Evolutionary conservation across 2,329 filamentous ascomycete genomes (phyloP).

Genomic region (Neofusicoccum laricinum): DNA sequence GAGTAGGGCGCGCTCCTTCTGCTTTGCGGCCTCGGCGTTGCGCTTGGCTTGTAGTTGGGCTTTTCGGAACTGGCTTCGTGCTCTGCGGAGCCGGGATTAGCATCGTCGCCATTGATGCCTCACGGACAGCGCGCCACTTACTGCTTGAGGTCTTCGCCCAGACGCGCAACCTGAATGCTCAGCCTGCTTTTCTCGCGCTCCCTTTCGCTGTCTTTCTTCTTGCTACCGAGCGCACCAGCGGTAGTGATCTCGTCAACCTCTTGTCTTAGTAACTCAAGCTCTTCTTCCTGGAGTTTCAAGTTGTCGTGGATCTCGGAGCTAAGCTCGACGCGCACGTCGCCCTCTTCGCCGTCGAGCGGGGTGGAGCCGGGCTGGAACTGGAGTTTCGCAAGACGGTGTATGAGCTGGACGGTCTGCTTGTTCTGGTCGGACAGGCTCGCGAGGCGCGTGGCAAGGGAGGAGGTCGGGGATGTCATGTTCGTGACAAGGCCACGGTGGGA

Average conservation of each 20-base stretch:
- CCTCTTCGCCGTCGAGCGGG: constrained; percentile 59
- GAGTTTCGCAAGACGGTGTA: constrained; percentile 57
- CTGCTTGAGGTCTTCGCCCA: constrained; percentile 70
- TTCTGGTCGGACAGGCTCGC: constrained; percentile 53
- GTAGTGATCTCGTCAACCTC: constrained; percentile 69
- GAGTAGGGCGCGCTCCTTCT: constrained; percentile 72
- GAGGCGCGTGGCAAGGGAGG: constrained; percentile 47
- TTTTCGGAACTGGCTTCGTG: constrained; percentile 69
- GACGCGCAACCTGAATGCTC: constrained; percentile 62
- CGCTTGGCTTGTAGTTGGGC: constrained; percentile 78
- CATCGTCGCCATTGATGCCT: constrained; percentile 30
- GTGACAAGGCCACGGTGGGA: constrained; percentile 21
- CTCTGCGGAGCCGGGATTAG: constrained; percentile 35
- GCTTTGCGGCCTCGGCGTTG: constrained; percentile 69
- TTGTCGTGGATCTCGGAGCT: constrained; percentile 75
- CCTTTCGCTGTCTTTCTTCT: constrained; percentile 49
- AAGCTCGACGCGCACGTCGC: constrained; percentile 68
- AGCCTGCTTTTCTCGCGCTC: constrained; percentile 65
- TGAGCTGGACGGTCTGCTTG: constrained; percentile 53
- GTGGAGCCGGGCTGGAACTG: constrained; percentile 62
- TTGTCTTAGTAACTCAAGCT: constrained; percentile 75
- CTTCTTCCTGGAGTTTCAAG: constrained; percentile 75
- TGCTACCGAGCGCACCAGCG: constrained; percentile 30
- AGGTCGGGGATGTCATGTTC: constrained; percentile 29
- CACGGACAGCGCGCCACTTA: constrained; percentile 44